phyloP scores from a whole-genome alignment of 176 grass and related monocot species.

The Panicum miliaceum region DNA sequence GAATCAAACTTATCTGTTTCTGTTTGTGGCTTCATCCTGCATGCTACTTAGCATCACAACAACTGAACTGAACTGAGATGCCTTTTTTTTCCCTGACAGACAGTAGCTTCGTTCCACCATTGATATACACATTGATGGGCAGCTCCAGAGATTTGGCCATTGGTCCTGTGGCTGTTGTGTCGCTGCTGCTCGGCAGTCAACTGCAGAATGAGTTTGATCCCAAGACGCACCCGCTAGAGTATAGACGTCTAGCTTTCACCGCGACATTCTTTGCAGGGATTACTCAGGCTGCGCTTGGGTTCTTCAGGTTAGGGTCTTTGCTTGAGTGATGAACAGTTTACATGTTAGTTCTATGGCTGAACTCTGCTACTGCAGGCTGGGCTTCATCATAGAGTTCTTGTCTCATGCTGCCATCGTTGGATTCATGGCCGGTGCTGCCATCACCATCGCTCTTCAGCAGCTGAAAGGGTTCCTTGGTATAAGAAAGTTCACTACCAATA shows the following conservation, averaged over 20 bases:
- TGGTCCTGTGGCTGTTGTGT: constrained; percentile 80
- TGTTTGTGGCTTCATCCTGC: neutral
- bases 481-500: constrained; percentile 59
- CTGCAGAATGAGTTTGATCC: constrained; percentile 64
- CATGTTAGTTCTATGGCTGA: neutral
- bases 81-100: constrained; percentile 37
- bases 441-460: constrained; percentile 91
- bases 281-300: constrained; percentile 67
- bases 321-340: neutral
- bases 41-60: neutral
- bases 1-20: neutral
- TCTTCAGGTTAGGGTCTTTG: constrained; percentile 55
- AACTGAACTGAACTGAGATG: neutral
- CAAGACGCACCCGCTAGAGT: constrained; percentile 44
- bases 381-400: constrained; percentile 84
- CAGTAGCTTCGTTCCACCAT: constrained; percentile 77
- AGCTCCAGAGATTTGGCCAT: constrained; percentile 84
- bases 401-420: constrained; percentile 84
- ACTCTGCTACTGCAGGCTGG: constrained; percentile 55
- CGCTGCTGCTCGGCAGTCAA: constrained; percentile 69
- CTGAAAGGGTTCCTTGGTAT: constrained; percentile 91
- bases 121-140: constrained; percentile 77
- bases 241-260: constrained; percentile 67
- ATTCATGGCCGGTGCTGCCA: constrained; percentile 83
- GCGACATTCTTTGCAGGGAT: constrained; percentile 81